Evolutionary conservation across 768 basidiomycete species (phyloP).

Genomic region (Mycena floridula): DNA sequence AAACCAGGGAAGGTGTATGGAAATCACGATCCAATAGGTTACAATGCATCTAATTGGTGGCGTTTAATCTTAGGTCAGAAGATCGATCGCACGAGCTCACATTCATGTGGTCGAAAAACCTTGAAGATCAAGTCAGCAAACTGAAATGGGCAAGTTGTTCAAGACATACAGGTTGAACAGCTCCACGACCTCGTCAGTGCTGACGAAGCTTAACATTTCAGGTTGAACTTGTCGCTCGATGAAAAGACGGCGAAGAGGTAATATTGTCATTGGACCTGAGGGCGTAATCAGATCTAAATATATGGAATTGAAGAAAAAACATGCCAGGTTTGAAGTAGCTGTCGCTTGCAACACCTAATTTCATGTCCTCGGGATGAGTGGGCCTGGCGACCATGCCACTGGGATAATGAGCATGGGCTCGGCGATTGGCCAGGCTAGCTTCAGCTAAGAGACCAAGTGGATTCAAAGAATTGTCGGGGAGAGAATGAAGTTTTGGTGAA

Average conservation of each 20-base stretch:
- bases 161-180: conserved; percentile 83
- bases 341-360: conserved; percentile 76
- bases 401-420: conserved; percentile 43
- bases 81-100: conserved; percentile 46
- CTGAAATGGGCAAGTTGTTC: conserved; percentile 3
- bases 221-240: conserved; percentile 90
- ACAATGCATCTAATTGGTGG: conserved; percentile 55
- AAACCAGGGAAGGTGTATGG: conserved; percentile 91
- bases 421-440: conserved; percentile 73
- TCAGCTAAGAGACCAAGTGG: conserved; percentile 92
- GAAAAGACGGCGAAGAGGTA: conserved; percentile 75
- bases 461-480: conserved; percentile 90
- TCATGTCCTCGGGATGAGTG: conserved; percentile 33
- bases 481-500: conserved; percentile 83
- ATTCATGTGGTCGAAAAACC: conserved; percentile 73
- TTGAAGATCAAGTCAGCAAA: conserved; percentile 21
- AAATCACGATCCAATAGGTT: conserved; percentile 81
- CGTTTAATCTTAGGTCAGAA: conserved; percentile 3
- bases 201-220: conserved; percentile 86
- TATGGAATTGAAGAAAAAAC: not conserved
- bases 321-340: conserved; percentile 89
- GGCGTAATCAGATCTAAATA: conserved; percentile 7
- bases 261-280: conserved; percentile 79
- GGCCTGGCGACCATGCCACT: conserved; percentile 33
- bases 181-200: conserved; percentile 84